Percentiles rank a stretch among this genome's conserved stretches.
Evolutionary conservation across 495 filamentous ascomycete genomes (phyloP).

Genomic region (Penicillium macrosclerotiorum): DNA sequence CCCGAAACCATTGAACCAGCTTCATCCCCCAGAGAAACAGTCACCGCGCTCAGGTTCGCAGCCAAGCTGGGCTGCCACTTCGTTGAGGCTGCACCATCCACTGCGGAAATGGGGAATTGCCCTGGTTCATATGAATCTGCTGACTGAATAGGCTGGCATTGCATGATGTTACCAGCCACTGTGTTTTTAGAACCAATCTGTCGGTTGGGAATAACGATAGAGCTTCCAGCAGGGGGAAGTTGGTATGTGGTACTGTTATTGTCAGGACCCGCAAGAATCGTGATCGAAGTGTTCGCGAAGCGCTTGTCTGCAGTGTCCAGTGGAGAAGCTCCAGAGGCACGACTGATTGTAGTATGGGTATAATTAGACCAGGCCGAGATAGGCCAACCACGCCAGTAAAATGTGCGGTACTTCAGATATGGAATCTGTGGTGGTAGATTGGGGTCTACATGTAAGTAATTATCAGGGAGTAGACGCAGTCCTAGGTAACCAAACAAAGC

Average conservation of each 20-base stretch:
- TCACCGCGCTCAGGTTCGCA: constrained; percentile 43
- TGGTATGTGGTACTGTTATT: constrained; percentile 39
- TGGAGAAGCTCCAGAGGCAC: constrained; percentile 33
- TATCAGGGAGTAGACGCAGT: constrained; percentile 52
- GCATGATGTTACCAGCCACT: constrained; percentile 59
- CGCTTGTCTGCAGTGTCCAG: constrained; percentile 43
- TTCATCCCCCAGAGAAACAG: constrained; percentile 47
- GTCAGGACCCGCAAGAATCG: constrained; percentile 46
- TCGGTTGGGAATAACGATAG: constrained; percentile 60
- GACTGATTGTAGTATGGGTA: constrained; percentile 62
- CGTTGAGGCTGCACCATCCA: constrained; percentile 69
- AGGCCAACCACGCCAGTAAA: constrained; percentile 69
- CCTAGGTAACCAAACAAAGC: constrained; percentile 62
- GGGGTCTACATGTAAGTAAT: constrained; percentile 54
- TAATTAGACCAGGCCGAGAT: constrained; percentile 61
- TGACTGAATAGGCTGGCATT: constrained; percentile 60
- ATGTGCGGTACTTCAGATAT: constrained; percentile 59
- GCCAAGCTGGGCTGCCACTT: constrained; percentile 66
- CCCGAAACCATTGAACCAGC: constrained; percentile 43
- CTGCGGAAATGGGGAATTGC: constrained; percentile 69
- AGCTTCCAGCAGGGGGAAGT: constrained; percentile 49
- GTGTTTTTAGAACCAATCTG: constrained; percentile 45
- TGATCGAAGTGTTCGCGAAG: constrained; percentile 50
- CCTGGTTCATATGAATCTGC: constrained; percentile 53
- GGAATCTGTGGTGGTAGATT: constrained; percentile 61